These are phyloP conservation scores for Elsinoe batatas DNA, from an alignment of 2,329 filamentous ascomycete genomes.

Conservation along the genomic window DNA sequence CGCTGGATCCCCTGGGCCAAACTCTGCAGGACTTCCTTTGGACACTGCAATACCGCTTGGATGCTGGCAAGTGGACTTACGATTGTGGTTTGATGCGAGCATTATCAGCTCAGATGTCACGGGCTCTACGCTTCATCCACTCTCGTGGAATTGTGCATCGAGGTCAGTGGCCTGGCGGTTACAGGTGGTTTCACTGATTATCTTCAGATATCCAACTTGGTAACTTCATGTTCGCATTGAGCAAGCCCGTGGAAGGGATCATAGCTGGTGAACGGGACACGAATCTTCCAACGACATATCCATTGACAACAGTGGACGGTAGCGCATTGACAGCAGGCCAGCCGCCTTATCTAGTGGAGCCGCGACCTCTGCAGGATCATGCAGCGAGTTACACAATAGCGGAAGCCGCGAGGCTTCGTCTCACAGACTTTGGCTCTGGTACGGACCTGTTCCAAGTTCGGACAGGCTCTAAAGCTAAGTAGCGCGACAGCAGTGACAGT, in stretches of 20 bases:
- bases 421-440: slow-evolving; percentile 6
- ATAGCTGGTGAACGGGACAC: neutral
- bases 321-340: too few relatives aligned
- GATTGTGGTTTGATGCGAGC: neutral
- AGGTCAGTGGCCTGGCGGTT: neutral
- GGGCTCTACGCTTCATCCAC: neutral
- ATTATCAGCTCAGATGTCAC: neutral
- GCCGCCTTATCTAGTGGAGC: neutral
- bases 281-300: neutral
- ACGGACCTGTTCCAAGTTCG: neutral
- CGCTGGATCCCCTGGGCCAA: neutral
- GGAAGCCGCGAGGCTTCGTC: neutral
- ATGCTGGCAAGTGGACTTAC: neutral
- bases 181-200: neutral
- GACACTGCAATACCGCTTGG: neutral
- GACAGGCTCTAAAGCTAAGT: neutral
- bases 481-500: neutral
- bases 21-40: neutral
- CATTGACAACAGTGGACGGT: neutral
- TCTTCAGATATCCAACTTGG: neutral
- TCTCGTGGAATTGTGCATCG: neutral
- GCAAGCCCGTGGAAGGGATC: neutral
- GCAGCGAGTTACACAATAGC: neutral
- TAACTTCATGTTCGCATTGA: slow-evolving; percentile 2
- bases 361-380: neutral